A percentile compares a stretch with the other conserved stretches of the same genome.
Evolutionary conservation across 345 rosid species (phyloP).

Genomic region (Anastatica hierochuntica): DNA sequence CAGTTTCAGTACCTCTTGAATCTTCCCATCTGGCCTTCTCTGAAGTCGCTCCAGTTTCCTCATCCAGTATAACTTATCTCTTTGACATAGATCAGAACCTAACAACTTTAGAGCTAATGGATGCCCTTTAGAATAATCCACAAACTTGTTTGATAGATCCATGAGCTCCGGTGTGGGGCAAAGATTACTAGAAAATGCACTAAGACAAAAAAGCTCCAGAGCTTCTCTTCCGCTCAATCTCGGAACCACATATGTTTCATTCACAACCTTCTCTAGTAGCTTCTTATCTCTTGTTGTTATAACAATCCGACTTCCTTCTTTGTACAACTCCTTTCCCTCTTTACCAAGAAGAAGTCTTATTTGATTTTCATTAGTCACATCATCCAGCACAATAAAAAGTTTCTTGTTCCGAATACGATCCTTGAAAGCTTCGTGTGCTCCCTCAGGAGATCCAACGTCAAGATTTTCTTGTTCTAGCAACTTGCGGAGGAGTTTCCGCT

Average conservation of each 20-base stretch:
- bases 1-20: slow-evolving; percentile 17
- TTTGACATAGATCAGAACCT: slow-evolving; percentile 17
- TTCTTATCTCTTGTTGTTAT: slow-evolving; percentile 24
- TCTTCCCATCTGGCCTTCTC: slow-evolving; percentile 13
- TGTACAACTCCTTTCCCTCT: slow-evolving; percentile 2
- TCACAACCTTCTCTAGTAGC: slow-evolving; percentile 3
- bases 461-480: too few relatives aligned
- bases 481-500: too few relatives aligned
- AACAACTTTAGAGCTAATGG: slow-evolving; percentile 34
- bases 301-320: slow-evolving; percentile 20
- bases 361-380: too few relatives aligned
- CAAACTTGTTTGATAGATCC: slow-evolving; percentile 20
- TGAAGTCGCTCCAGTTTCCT: slow-evolving; percentile 12
- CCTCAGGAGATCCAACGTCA: too few relatives aligned
- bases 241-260: slow-evolving; percentile 7
- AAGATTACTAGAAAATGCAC: slow-evolving; percentile 12
- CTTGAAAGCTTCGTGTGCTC: too few relatives aligned
- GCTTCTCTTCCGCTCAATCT: slow-evolving; percentile 12
- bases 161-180: not conserved
- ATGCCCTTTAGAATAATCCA: slow-evolving; percentile 24
- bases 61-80: slow-evolving; percentile 18
- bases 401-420: too few relatives aligned
- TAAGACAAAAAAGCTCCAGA: slow-evolving; percentile 16
- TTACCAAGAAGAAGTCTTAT: too few relatives aligned
- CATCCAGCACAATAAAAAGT: too few relatives aligned